Evolutionary conservation across 495 filamentous ascomycete species (phyloP).

Genomic region (Evansstolkia leycettana): DNA sequence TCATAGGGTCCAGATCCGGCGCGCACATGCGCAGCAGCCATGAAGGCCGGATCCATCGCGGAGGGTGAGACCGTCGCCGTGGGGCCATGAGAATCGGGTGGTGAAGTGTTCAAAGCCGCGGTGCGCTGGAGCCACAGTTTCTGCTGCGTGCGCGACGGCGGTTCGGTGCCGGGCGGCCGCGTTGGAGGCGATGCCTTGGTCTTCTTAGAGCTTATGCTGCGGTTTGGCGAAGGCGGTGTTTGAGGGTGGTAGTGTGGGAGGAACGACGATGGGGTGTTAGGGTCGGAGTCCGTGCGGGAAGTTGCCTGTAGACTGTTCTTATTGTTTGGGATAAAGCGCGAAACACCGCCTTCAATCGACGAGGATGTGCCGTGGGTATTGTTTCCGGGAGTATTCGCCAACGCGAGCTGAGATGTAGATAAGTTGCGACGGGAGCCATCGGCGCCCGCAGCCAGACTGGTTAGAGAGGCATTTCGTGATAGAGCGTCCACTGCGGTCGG

Average conservation of each 20-base stretch:
- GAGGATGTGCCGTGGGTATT: conserved; percentile 28
- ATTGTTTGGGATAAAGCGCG: conserved; percentile 30
- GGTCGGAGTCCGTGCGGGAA: conserved; percentile 33
- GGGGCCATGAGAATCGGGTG: conserved; percentile 30
- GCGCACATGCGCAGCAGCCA: conserved; percentile 13
- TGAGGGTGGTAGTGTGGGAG: conserved; percentile 36
- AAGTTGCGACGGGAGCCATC: conserved; percentile 23
- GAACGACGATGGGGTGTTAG: conserved; percentile 36
- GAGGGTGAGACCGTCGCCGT: conserved; percentile 18
- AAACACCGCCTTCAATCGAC: conserved; percentile 37
- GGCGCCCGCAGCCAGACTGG: conserved; percentile 22
- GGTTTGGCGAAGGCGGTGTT: conserved; percentile 29
- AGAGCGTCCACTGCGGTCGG: conserved; percentile 19
- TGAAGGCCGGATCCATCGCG: conserved; percentile 22
- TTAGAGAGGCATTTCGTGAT: conserved; percentile 25
- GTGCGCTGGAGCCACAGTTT: conserved; percentile 39
- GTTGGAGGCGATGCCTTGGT: conserved; percentile 21
- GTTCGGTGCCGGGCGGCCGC: conserved; percentile 22
- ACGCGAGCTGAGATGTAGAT: conserved; percentile 15
- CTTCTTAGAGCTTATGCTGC: conserved; percentile 8
- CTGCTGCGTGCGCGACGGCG: conserved; percentile 33
- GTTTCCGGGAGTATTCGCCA: conserved; percentile 16
- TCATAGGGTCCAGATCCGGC: conserved; percentile 22
- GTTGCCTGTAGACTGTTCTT: conserved; percentile 18
- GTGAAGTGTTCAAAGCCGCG: conserved; percentile 33